Conservation (phyloP, 2,329 filamentous ascomycete genomes). For the Xylaria sp. region DNA sequence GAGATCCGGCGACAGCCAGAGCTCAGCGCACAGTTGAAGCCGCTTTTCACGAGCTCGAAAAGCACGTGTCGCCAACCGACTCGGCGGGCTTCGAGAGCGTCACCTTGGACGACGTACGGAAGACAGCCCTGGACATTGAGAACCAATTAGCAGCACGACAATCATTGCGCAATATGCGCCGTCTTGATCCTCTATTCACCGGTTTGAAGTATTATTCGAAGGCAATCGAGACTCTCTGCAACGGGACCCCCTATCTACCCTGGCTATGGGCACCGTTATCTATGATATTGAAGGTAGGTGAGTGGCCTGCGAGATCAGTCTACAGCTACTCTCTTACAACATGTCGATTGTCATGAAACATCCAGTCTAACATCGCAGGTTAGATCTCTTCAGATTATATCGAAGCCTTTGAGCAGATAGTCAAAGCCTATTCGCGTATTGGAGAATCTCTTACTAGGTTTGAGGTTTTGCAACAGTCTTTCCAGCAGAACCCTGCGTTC, state of each 20-base stretch:
- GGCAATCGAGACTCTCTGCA: constrained; percentile 52
- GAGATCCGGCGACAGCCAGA: constrained; percentile 7
- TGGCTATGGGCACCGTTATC: constrained; percentile 54
- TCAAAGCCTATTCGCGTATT: constrained; percentile 52
- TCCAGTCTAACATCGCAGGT: constrained; percentile 49
- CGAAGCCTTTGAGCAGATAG: constrained; percentile 50
- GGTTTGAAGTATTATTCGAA: constrained; percentile 52
- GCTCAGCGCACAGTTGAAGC: constrained; percentile 8
- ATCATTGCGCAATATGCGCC: constrained; percentile 50
- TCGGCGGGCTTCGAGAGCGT: constrained; percentile 1
- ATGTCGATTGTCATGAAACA: constrained; percentile 36
- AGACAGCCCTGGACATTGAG: constrained; percentile 13
- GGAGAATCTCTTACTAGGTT: constrained; percentile 54
- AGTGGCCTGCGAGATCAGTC: constrained; percentile 49
- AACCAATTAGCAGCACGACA: constrained; percentile 36
- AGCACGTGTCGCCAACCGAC: constrained; percentile 10
- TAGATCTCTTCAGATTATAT: constrained; percentile 43
- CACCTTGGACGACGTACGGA: constrained; percentile 19
- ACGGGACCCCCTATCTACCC: constrained; percentile 53
- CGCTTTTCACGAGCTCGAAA: constrained; percentile 12
- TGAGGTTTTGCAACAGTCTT: constrained; percentile 48
- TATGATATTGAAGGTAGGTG: constrained; percentile 48
- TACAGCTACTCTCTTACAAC: neutral
- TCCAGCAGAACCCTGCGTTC: constrained; percentile 50
- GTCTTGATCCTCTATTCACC: constrained; percentile 52